Conservation (phyloP, 768 basidiomycete genomes). For the Suillus spraguei region DNA sequence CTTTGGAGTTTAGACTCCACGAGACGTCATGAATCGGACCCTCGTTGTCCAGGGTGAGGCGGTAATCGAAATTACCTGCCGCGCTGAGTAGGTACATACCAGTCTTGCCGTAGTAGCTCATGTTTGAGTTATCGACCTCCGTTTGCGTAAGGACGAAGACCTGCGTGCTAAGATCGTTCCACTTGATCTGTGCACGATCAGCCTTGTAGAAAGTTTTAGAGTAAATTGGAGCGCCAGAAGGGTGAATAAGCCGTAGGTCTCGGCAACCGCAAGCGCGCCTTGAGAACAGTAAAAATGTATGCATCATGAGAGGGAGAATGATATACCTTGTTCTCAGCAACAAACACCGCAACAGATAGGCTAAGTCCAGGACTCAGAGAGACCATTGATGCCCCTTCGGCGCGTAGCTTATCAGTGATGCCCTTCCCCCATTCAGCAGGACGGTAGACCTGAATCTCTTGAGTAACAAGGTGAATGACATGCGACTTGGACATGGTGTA, state of each 20-base stretch:
- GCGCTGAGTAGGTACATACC: conserved; percentile 72
- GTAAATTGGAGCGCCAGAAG: conserved; percentile 70
- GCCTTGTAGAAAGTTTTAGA: conserved; percentile 94
- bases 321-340: background rate
- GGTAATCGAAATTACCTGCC: conserved; percentile 91
- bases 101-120: conserved; percentile 98
- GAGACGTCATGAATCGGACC: conserved; percentile 96
- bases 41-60: conserved; percentile 89
- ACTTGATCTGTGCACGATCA: conserved; percentile 90
- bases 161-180: conserved; percentile 95
- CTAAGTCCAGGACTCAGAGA: conserved; percentile 83
- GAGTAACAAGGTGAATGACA: too few relatives aligned
- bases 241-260: conserved; percentile 74
- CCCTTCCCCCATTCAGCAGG: conserved; percentile 82
- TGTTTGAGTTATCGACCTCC: conserved; percentile 96
- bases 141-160: conserved; percentile 92
- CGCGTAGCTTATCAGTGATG: conserved; percentile 76
- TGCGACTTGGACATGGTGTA: too few relatives aligned
- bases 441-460: conserved; percentile 81
- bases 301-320: background rate
- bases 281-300: conserved; percentile 27
- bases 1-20: conserved; percentile 96
- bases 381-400: conserved; percentile 81
- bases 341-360: conserved; percentile 73
- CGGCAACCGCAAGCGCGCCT: conserved; percentile 88